Base-by-base conservation (phyloP, 2,329 filamentous ascomycete species). In the Macroventuria anomochaeta region DNA sequence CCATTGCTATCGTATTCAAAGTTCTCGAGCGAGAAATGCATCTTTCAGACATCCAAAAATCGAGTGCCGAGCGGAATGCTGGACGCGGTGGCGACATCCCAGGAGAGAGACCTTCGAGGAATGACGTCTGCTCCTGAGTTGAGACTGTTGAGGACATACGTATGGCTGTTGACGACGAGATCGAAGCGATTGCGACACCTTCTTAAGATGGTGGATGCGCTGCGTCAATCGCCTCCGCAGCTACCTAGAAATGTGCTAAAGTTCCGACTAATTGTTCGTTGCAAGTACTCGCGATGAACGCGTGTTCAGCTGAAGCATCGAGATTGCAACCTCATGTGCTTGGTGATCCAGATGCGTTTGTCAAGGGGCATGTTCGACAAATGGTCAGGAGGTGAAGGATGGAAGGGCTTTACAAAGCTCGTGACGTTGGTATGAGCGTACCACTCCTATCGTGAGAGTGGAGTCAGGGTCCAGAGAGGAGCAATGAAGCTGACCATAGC, bases 341-440 rank as follows among this genome's bases (percentile, higher is more conserved):
- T 26, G 36, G 20, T 15, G n/a, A 26, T 28, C 11, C 25, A 29
- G 34, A 33, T 18, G 44, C 26, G 23, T 40, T 36, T 4, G n/a
- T 15, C 2, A n/a, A 26, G 18, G 7, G 21, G 5, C 21, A n/a
- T 26, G 17, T 20, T 23, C 32, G 17, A 41, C 11, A 43, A 33
- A 23, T 21, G 37, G 21, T 41, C 42, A 46, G 18, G 28, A 41
- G 13, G n/a, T 38, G 33, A 10, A 18, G 39, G 15, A 18, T 5
- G 28, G 11, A 33, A 42, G 23, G 29, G 5, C 10, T 44, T 34
- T 48, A 7, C 28, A 36, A 13, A 18, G 38, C 43, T 39, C 39
- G 51, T 54, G 43, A 47, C 38, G 44, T 23, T 54, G 33, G 33
- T 44, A 28, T 34, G 38, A 53, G 50, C 43, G 36, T 38, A 21